Base-by-base conservation (phyloP, 108 stramenopile genomes). In the Conticribra weissflogii region DNA sequence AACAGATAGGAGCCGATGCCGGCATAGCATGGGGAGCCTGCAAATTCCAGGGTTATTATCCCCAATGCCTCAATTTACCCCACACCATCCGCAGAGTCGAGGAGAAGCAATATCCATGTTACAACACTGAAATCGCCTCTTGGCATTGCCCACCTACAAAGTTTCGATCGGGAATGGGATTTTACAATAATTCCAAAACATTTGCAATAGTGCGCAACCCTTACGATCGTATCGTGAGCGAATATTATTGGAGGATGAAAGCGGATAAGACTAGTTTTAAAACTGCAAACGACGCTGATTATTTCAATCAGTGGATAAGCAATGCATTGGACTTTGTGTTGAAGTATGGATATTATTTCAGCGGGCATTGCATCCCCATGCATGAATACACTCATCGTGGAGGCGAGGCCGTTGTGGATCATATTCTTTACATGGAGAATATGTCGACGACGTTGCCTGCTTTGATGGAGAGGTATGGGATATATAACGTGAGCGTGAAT, bases 11-110 rank as follows among this genome's bases (percentile, higher is more conserved):
- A 4, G 70, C 64, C 0, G n/a, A 49, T 2, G 18, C 7, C 0
- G 57, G 57, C 2, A 59, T 79, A 5, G 8, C 57, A 4, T 79
- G 78, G 78, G 63, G 54, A 29, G 30, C n/a, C 5, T 79, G 78
- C 53, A 51, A 66, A 51, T 66, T 30, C 52, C n/a, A n/a, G n/a
- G n/a, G n/a, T n/a, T n/a, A n/a, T n/a, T n/a, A n/a, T n/a, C n/a
- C n/a, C n/a, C n/a, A n/a, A n/a, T n/a, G n/a, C n/a, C n/a, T n/a
- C n/a, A n/a, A n/a, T n/a, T n/a, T n/a, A n/a, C n/a, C n/a, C n/a
- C n/a, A n/a, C n/a, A n/a, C n/a, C n/a, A n/a, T n/a, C n/a, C n/a
- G n/a, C n/a, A n/a, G n/a, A n/a, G n/a, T n/a, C n/a, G n/a, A n/a
- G n/a, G n/a, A n/a, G n/a, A n/a, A n/a, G n/a, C n/a, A n/a, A n/a